Conservation (phyloP, 2,329 filamentous ascomycete genomes). For the Chrysosporium queenslandicum region DNA sequence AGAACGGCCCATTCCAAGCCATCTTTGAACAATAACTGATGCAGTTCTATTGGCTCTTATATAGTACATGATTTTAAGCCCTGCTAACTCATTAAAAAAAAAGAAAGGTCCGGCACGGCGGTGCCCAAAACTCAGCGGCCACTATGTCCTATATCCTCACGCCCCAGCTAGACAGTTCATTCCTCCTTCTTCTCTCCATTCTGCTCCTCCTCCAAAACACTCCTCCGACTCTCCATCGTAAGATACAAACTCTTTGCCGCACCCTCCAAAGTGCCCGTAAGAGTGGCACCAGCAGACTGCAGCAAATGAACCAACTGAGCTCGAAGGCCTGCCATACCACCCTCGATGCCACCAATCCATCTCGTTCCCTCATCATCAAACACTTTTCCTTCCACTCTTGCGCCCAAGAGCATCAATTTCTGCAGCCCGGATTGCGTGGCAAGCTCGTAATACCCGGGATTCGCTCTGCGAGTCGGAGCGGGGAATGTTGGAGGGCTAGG, state of each 20-base stretch:
- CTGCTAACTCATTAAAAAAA: not conserved
- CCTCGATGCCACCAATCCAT: constrained; percentile 67
- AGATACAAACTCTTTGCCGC: constrained; percentile 75
- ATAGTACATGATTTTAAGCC: constrained; percentile 9
- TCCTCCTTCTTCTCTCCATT: constrained; percentile 23
- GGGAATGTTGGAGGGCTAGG: constrained; percentile 65
- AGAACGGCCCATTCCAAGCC: not conserved
- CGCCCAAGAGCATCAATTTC: constrained; percentile 79
- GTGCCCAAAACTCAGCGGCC: not conserved
- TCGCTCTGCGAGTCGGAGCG: constrained; percentile 63
- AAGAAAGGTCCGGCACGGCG: not conserved
- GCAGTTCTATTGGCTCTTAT: constrained; percentile 1
- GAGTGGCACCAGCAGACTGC: constrained; percentile 64
- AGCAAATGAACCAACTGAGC: constrained; percentile 72
- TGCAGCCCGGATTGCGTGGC: constrained; percentile 69
- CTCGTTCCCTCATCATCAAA: constrained; percentile 64
- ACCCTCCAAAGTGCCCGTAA: constrained; percentile 71
- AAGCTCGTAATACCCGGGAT: constrained; percentile 71
- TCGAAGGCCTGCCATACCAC: constrained; percentile 69
- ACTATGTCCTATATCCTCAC: not conserved
- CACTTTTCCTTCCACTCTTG: constrained; percentile 72
- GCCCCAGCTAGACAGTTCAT: not conserved
- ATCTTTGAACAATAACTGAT: not conserved
- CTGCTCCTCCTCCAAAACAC: constrained; percentile 66
- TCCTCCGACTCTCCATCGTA: constrained; percentile 71